Evolutionary conservation across 305 asterid species (phyloP).

Genomic region (Ruellia speciosa): DNA sequence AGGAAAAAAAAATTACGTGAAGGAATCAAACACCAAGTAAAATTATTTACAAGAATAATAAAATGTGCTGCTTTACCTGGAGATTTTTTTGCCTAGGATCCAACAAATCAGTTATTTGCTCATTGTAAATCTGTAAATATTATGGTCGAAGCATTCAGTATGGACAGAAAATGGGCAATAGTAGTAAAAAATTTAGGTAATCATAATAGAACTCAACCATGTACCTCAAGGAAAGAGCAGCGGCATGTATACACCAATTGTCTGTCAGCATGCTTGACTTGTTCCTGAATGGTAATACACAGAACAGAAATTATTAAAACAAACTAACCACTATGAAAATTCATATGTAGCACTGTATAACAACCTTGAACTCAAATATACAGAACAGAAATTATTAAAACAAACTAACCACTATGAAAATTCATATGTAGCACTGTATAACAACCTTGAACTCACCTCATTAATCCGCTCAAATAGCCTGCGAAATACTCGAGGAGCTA

Average conservation of each 20-base stretch:
- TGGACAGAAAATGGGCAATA: conserved; percentile 8
- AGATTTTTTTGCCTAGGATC: conserved; percentile 88
- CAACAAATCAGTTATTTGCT: conserved; percentile 92
- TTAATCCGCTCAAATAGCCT: conserved; percentile 66
- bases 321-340: conserved; percentile 13
- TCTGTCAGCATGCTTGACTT: conserved; percentile 69
- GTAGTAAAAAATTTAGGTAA: background rate
- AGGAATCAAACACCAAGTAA: conserved; percentile 3
- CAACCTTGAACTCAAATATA: background rate
- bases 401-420: conserved; percentile 13
- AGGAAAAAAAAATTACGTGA: background rate
- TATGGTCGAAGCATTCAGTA: conserved; percentile 18
- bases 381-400: conserved; percentile 6
- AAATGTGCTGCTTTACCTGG: conserved; percentile 44
- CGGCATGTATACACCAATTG: conserved; percentile 84
- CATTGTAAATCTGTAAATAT: conserved; percentile 79
- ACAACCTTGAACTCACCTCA: conserved; percentile 39
- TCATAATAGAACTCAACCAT: conserved; percentile 14
- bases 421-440: conserved; percentile 7
- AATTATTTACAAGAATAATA: background rate
- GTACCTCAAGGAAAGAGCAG: conserved; percentile 97
- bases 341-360: conserved; percentile 7
- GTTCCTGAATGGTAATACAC: conserved; percentile 51
- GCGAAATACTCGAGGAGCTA: conserved; percentile 90
- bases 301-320: conserved; percentile 8